Base-by-base conservation (phyloP, 2,329 filamentous ascomycete genomes). In the Diaporthe sp. region DNA sequence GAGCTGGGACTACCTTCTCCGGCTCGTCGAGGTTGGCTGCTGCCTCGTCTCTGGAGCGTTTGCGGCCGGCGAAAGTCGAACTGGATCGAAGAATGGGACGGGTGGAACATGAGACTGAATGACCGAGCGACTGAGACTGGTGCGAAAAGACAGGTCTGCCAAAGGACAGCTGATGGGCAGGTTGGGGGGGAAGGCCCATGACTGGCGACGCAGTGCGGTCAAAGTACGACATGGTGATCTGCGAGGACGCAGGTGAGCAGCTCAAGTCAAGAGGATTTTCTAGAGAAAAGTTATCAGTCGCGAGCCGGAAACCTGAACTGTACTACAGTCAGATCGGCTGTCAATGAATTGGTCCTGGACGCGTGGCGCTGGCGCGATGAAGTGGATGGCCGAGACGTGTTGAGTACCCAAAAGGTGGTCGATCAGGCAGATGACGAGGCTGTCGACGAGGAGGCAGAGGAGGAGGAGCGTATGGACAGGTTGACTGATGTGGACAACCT, bases 31-130 rank as follows among this genome's bases (percentile, higher is more conserved):
- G 90, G 78, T 94, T 94, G 76, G 88, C 85, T 35, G 88, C 87
- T 73, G 93, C 92, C 82, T 96, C 93, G 79, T 94, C 92, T 80
- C 93, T 90, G 76, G 93, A 94, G 78, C 94, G 92, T 85, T 96
- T 96, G 81, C 93, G 92, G 77, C 93, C 92, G 78, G 90, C 90
- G n/a, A 82, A 81, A 55, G 80, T 79, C 51, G 79, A 78, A 61
- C 74, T 78, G 69, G 72, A 70, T 22, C 80, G 77, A 32, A 79
- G 76, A 50, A 79, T 75, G 27, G 81, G 70, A 50, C 56, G 77
- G 56, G 80, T 81, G 32, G 81, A 78, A 79, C 82, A 82, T 30
- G 82, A 79, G 56, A 81, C 79, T 73, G 82, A 75, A 47, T 81
- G 78, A 73, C 81, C 79, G 76, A 84, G 82, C 22, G 83, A 78